These are phyloP conservation scores for Asterophora parasitica DNA, from an alignment of 768 basidiomycete species.

Conservation along the genomic window DNA sequence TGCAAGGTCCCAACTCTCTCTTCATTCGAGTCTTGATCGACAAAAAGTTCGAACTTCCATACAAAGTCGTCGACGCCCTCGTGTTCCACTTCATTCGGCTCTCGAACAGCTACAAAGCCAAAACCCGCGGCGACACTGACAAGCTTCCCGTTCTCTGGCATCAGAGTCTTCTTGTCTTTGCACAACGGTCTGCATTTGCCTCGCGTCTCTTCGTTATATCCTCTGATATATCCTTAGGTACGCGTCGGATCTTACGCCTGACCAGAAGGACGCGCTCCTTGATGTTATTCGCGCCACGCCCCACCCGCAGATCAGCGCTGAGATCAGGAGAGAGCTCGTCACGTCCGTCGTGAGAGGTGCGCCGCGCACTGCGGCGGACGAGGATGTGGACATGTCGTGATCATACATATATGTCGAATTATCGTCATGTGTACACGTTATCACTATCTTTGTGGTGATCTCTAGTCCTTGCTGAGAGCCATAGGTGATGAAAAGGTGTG, in stretches of 20 bases:
- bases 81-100: slow-evolving; percentile 98
- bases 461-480: too few relatives aligned
- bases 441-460: too few relatives aligned
- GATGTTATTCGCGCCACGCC: slow-evolving; percentile 85
- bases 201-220: not conserved
- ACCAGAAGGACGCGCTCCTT: slow-evolving; percentile 96
- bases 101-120: slow-evolving; percentile 83
- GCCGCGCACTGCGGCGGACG: slow-evolving; percentile 56
- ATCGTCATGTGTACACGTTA: not conserved
- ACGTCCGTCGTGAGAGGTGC: slow-evolving; percentile 86
- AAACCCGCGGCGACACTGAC: slow-evolving; percentile 61
- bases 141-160: slow-evolving; percentile 98
- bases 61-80: slow-evolving; percentile 95
- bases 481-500: too few relatives aligned
- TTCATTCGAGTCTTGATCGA: slow-evolving; percentile 96
- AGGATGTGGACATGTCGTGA: slow-evolving; percentile 64
- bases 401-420: not conserved
- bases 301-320: slow-evolving; percentile 83
- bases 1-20: slow-evolving; percentile 80
- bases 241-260: slow-evolving; percentile 88
- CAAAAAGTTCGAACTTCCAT: slow-evolving; percentile 97
- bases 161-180: slow-evolving; percentile 91
- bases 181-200: slow-evolving; percentile 62
- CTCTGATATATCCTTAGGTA: slow-evolving; percentile 51
- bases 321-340: slow-evolving; percentile 87